phyloP scores from a whole-genome alignment of 2,329 filamentous ascomycete genomes.

The Monilinia fructigena region DNA sequence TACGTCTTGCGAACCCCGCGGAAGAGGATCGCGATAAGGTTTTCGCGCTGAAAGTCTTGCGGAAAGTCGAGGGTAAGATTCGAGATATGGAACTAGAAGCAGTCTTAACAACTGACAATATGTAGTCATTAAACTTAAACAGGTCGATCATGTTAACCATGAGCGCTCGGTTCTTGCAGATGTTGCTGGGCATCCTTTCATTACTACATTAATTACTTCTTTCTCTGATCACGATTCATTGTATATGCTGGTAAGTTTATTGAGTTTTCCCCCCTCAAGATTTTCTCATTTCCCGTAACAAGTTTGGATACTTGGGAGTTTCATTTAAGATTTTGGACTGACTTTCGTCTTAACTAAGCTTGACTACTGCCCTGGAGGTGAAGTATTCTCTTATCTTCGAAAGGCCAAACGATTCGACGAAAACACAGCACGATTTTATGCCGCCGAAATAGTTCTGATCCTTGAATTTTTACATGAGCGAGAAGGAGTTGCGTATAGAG shows the following conservation, averaged over 20 bases:
- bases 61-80: slow-evolving; percentile 56
- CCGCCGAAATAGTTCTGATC: slow-evolving; percentile 79
- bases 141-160: slow-evolving; percentile 82
- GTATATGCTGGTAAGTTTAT: slow-evolving; percentile 64
- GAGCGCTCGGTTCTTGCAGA: slow-evolving; percentile 76
- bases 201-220: slow-evolving; percentile 73
- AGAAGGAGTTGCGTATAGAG: slow-evolving; percentile 76
- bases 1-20: slow-evolving; percentile 58
- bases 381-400: slow-evolving; percentile 80
- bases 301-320: background rate
- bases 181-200: slow-evolving; percentile 79
- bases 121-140: slow-evolving; percentile 75
- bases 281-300: background rate
- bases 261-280: slow-evolving; percentile 25
- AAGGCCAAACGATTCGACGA: slow-evolving; percentile 78
- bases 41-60: slow-evolving; percentile 79
- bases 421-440: slow-evolving; percentile 75
- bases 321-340: background rate
- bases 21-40: slow-evolving; percentile 60
- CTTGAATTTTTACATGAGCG: slow-evolving; percentile 78
- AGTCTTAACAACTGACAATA: slow-evolving; percentile 2
- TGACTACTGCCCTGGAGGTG: slow-evolving; percentile 79
- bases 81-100: background rate
- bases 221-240: slow-evolving; percentile 77
- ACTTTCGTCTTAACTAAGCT: slow-evolving; percentile 44